phyloP scores from a whole-genome alignment of 1,284 basidiomycete species.

The Ganoderma lucidum region DNA sequence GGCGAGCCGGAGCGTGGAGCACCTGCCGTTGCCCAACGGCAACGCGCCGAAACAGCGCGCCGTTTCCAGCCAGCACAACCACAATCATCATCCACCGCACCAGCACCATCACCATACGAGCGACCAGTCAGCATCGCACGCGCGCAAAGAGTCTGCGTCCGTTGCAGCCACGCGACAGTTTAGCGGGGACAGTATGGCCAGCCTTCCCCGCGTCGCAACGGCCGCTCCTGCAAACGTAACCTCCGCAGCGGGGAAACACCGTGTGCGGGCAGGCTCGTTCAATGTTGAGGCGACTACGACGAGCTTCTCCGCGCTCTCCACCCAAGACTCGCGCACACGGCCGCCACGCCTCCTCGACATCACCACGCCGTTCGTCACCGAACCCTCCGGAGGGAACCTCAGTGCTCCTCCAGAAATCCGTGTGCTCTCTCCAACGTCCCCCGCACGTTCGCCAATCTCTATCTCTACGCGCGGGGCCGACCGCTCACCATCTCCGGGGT shows the following conservation, averaged over 20 bases:
- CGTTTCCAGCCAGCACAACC: constrained; percentile 26
- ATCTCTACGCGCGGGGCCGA: background rate
- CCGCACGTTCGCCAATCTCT: constrained; percentile 1
- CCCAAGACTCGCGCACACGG: constrained; percentile 11
- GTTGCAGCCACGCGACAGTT: constrained; percentile 38
- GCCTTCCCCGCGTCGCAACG: constrained; percentile 54
- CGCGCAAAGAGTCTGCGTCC: constrained; percentile 15
- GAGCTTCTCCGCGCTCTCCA: constrained; percentile 29
- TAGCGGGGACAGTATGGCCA: constrained; percentile 61
- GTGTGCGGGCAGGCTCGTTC: constrained; percentile 45
- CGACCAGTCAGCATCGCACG: background rate
- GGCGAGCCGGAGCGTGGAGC: constrained; percentile 69
- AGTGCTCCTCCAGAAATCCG: constrained; percentile 29
- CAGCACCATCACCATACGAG: background rate
- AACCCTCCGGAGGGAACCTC: constrained; percentile 24
- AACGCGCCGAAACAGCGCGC: constrained; percentile 43
- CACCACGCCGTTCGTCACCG: constrained; percentile 26
- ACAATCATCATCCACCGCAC: background rate
- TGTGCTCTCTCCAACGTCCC: constrained; percentile 28
- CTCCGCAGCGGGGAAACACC: constrained; percentile 25
- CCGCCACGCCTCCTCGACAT: constrained; percentile 30
- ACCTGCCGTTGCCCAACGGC: constrained; percentile 40
- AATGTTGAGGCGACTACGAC: constrained; percentile 40
- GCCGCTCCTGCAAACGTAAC: constrained; percentile 33
- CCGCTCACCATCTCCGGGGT: constrained; percentile 2